phyloP scores from a whole-genome alignment of 345 rosid genomes.

The Angophora floribunda region DNA sequence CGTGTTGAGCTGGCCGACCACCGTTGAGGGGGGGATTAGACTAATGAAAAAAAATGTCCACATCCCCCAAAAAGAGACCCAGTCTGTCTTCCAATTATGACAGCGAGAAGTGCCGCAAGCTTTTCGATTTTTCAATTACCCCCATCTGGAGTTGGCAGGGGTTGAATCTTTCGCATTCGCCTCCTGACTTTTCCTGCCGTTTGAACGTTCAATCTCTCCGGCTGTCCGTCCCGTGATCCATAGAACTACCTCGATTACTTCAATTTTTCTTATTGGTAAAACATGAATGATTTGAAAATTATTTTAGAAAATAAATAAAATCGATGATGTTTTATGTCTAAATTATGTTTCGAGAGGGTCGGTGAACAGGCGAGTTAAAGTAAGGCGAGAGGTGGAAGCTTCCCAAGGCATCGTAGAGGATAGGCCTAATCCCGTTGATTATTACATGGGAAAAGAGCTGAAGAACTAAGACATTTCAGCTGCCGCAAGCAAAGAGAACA shows the following conservation, averaged over 20 bases:
- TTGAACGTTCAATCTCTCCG: not conserved
- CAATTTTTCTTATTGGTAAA: too few relatives aligned
- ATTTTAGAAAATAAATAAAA: too few relatives aligned
- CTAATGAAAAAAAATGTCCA: not conserved
- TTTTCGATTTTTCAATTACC: accelerated
- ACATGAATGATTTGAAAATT: not conserved
- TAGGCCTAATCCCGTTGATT: not conserved
- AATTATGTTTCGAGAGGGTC: not conserved
- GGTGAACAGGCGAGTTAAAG: not conserved
- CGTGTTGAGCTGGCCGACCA: not conserved
- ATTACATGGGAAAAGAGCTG: not conserved
- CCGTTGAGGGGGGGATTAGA: not conserved
- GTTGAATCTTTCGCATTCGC: not conserved
- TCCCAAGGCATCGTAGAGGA: not conserved
- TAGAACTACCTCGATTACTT: not conserved
- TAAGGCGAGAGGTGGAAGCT: not conserved
- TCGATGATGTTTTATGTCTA: not conserved
- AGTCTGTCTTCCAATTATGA: not conserved
- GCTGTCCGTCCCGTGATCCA: not conserved
- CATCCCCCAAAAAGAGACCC: not conserved
- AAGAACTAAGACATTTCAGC: not conserved
- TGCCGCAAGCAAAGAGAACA: not conserved
- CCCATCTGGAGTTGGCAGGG: not conserved
- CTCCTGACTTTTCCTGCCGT: not conserved
- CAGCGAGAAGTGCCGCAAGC: not conserved